Percentiles rank a stretch among this genome's conserved stretches.
Evolutionary conservation across 352 stramenopile genomes (phyloP).

Genomic region (Phytophthora pinifolia): DNA sequence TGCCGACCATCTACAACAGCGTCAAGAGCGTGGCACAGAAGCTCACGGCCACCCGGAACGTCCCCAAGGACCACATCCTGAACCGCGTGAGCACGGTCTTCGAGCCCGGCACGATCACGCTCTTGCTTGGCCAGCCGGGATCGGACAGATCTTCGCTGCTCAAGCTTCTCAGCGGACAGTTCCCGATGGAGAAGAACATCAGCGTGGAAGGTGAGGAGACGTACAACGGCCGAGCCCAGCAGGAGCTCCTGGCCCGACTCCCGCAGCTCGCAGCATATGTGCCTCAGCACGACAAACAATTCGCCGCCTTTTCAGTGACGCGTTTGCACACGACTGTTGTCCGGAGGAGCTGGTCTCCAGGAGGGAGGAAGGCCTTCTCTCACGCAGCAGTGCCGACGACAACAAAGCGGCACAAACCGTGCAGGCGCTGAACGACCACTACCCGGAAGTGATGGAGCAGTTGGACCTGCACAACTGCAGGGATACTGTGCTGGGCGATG

Average conservation of each 20-base stretch:
- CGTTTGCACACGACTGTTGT: constrained; percentile 25
- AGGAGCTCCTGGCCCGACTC: constrained; percentile 6
- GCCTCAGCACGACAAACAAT: constrained; percentile 26
- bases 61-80: constrained; percentile 24
- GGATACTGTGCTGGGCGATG: constrained; percentile 46
- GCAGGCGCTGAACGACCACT: constrained; percentile 18
- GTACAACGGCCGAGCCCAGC: constrained; percentile 24
- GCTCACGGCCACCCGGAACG: constrained; percentile 1
- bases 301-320: constrained; percentile 20
- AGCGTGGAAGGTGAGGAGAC: constrained; percentile 26
- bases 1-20: constrained; percentile 34
- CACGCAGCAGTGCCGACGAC: constrained; percentile 7
- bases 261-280: constrained; percentile 26
- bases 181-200: constrained; percentile 27
- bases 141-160: constrained; percentile 42
- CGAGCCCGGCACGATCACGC: constrained; percentile 32
- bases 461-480: constrained; percentile 31
- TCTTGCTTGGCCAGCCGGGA: constrained; percentile 35
- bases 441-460: constrained; percentile 25
- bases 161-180: constrained; percentile 30
- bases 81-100: constrained; percentile 29
- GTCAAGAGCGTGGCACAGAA: constrained; percentile 16
- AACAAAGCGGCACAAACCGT: constrained; percentile 18
- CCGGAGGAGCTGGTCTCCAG: constrained; percentile 2
- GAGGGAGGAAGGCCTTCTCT: constrained; percentile 13